phyloP scores from a whole-genome alignment of 345 rosid genomes.

The Eutrema japonicum region DNA sequence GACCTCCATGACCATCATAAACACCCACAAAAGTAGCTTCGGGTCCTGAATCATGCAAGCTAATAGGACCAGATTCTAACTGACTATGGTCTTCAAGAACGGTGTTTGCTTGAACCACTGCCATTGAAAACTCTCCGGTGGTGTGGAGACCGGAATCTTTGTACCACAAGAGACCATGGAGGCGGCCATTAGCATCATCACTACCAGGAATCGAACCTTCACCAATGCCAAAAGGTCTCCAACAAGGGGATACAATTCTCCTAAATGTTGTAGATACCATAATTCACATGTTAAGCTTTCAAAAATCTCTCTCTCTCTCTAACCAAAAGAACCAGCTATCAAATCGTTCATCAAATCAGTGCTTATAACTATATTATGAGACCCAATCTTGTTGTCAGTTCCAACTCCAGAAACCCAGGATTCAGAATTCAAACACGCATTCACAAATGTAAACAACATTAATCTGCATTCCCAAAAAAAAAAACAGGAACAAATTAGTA shows the following conservation, averaged over 20 bases:
- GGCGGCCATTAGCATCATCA: slow-evolving; percentile 61
- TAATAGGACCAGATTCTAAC: slow-evolving; percentile 92
- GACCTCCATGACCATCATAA: slow-evolving; percentile 99
- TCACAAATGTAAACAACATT: slow-evolving; percentile 67
- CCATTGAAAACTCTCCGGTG: slow-evolving; percentile 92
- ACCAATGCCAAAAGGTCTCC: slow-evolving; percentile 81
- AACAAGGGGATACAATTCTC: slow-evolving; percentile 83
- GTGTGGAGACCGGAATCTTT: slow-evolving; percentile 75
- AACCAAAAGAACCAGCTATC: slow-evolving; percentile 76
- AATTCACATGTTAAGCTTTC: slow-evolving; percentile 58
- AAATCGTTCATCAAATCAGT: slow-evolving; percentile 54
- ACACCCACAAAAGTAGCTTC: slow-evolving; percentile 94
- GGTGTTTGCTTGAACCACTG: slow-evolving; percentile 86
- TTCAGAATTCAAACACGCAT: slow-evolving; percentile 62
- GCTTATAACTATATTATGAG: slow-evolving; percentile 44
- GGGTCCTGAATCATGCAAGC: slow-evolving; percentile 74
- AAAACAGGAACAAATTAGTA: not conserved
- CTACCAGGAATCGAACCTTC: slow-evolving; percentile 60
- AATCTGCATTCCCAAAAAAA: slow-evolving; percentile 54
- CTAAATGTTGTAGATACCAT: slow-evolving; percentile 78
- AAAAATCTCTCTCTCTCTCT: slow-evolving; percentile 26
- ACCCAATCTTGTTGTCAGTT: slow-evolving; percentile 51
- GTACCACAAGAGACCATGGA: slow-evolving; percentile 87
- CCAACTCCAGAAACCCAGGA: slow-evolving; percentile 54
- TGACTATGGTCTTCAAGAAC: slow-evolving; percentile 87